These are phyloP conservation scores for Calonectria pseudoturangicola DNA, from an alignment of 2,329 filamentous ascomycete species.

Conservation along the genomic window DNA sequence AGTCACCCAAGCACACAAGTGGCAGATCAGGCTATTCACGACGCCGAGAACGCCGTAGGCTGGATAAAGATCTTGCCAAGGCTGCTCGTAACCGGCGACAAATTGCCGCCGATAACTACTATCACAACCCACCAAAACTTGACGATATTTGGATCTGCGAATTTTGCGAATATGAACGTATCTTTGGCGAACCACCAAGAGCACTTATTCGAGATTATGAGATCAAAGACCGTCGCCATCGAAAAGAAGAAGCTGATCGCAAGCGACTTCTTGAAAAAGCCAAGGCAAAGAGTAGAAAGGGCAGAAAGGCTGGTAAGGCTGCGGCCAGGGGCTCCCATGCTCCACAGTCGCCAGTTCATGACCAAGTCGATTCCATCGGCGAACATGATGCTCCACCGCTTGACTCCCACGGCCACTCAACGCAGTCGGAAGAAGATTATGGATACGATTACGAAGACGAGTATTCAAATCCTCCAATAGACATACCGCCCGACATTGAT, in stretches of 20 bases:
- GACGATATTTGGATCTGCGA: constrained; percentile 97
- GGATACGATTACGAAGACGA: constrained; percentile 59
- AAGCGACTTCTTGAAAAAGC: constrained; percentile 91
- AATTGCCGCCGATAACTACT: constrained; percentile 85
- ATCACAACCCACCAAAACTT: constrained; percentile 79
- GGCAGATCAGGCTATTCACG: constrained; percentile 55
- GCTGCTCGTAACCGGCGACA: constrained; percentile 87
- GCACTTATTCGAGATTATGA: constrained; percentile 94
- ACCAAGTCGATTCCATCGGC: constrained; percentile 49
- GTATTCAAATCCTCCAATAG: constrained; percentile 48
- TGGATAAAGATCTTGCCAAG: constrained; percentile 81
- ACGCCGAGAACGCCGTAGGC: constrained; percentile 78
- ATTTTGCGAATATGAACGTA: constrained; percentile 97
- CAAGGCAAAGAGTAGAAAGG: constrained; percentile 93
- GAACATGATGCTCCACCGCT: constrained; percentile 47
- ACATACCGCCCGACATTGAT: constrained; percentile 34
- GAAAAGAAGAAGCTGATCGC: constrained; percentile 90
- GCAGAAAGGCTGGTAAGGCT: constrained; percentile 83
- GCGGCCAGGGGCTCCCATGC: constrained; percentile 54
- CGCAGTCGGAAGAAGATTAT: constrained; percentile 63
- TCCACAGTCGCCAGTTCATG: constrained; percentile 51
- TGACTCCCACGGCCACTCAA: constrained; percentile 59
- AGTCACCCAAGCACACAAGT: constrained; percentile 59
- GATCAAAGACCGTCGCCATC: constrained; percentile 91
- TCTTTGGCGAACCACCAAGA: constrained; percentile 90